A percentile compares a stretch with the other conserved stretches of the same genome.
These are phyloP conservation scores for Phytophthora quininea DNA, from an alignment of 352 stramenopile genomes.

Conservation along the genomic window DNA sequence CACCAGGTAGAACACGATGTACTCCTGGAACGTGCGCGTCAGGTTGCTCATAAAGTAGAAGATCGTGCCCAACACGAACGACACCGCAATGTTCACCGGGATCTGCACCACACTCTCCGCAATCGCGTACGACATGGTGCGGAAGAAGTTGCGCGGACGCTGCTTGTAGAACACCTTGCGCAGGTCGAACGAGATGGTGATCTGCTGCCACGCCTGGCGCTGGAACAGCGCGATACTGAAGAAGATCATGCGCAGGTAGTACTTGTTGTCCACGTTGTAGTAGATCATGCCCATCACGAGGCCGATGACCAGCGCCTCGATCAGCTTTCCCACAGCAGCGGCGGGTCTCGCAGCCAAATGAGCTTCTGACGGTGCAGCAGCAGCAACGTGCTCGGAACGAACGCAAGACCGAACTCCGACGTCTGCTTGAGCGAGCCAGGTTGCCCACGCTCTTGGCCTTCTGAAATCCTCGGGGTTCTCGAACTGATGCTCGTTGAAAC, in stretches of 20 bases:
- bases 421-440: constrained; percentile 50
- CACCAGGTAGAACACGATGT: no score
- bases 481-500: constrained; percentile 64
- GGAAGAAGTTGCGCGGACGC: no score
- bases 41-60: constrained; percentile 93
- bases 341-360: constrained; percentile 63
- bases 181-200: no score
- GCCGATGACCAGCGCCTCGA: constrained; percentile 74
- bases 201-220: no score
- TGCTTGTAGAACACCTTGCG: no score
- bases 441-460: constrained; percentile 61
- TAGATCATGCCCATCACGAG: constrained; percentile 80
- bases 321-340: constrained; percentile 64
- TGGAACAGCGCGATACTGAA: constrained; percentile 70
- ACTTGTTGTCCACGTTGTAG: constrained; percentile 57
- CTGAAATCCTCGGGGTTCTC: constrained; percentile 63
- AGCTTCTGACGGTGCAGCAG: constrained; percentile 70
- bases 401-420: constrained; percentile 59
- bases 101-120: no score
- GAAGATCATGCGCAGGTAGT: constrained; percentile 80
- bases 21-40: constrained; percentile 20
- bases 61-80: constrained; percentile 65
- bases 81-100: constrained; percentile 55
- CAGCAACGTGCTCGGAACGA: constrained; percentile 50
- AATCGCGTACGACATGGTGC: no score